Base-by-base conservation (phyloP, 2,329 filamentous ascomycete species). In the Ambrosiella xylebori region DNA sequence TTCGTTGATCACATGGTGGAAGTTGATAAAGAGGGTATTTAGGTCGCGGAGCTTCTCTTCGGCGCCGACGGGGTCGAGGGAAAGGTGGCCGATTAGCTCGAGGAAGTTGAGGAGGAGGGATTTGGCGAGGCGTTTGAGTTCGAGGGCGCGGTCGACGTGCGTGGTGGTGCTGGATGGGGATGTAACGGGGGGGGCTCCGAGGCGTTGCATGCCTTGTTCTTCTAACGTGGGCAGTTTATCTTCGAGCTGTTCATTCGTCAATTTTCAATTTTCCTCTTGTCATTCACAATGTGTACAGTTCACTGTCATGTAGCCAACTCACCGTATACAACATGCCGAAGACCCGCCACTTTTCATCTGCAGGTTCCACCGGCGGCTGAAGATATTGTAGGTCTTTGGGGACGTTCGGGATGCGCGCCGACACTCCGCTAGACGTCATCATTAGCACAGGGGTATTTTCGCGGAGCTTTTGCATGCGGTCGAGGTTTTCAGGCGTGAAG, bases 1-100 rank as follows among this genome's bases (percentile, higher is more conserved):
- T 69, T 95, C 84, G 69, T 98, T 98, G 63, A 97, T 81, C 57
- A 95, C 77, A 66, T 94, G 88, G 70, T 96, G 89, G 66, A 94
- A 85, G 68, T 97, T 97, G 68, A 91, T 83, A 62, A 95, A 84
- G 36, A 97, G 73, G 13, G 84, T 89, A 65, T 85, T 78, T 38
- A 98, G 71, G 68, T 97, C 85, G 50, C 81, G 75, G 51, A 91
- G 76, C 67, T 95, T 95, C 47, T 81, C 76, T 35, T 78, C 74
- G 56, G 82, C 85, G 67, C 72, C 73, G 49, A 77, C 74, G 0
- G 88, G 85, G 51, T 84, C 77, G n/a, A 79, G 70, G 8, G 79
- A 77, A 59, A 94, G 73, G 12, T 86, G 73, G 27, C 88, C 88
- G 0, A 85, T 74, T 4, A 97, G 78, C 66, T 95, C 88, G 50